Percentiles rank a stretch among this genome's conserved stretches.
These are phyloP conservation scores for Neurospora sp. DNA, from an alignment of 2,329 filamentous ascomycete genomes.

Conservation along the genomic window DNA sequence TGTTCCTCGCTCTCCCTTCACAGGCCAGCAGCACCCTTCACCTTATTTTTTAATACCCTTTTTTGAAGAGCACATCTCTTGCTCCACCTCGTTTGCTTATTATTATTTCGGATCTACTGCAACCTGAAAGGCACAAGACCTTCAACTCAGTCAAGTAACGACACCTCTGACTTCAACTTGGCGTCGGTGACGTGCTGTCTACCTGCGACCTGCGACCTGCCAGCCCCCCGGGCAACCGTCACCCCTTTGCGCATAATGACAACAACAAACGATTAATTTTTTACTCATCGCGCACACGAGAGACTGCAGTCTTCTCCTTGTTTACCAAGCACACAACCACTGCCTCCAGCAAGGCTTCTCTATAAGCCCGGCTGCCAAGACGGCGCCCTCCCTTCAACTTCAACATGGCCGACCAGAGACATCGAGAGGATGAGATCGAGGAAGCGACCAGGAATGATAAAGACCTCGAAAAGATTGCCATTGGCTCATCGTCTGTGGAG, in stretches of 20 bases:
- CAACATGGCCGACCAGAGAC: slow-evolving; percentile 5
- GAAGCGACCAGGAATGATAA: neutral
- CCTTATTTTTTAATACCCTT: neutral
- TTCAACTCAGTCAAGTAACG: neutral
- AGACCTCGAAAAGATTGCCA: slow-evolving; percentile 6
- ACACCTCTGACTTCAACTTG: neutral
- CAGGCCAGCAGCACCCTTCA: neutral
- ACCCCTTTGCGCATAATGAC: neutral
- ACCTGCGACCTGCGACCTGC: neutral
- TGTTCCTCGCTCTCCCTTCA: neutral
- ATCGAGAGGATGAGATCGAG: slow-evolving; percentile 1
- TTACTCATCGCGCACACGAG: neutral
- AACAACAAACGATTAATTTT: neutral
- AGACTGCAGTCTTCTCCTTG: neutral
- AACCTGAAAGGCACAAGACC: neutral
- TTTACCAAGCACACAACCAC: neutral
- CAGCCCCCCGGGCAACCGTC: neutral
- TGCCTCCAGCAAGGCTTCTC: neutral
- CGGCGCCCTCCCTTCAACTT: neutral
- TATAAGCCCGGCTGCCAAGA: neutral
- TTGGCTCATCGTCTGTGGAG: slow-evolving; percentile 8
- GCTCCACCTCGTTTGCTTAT: neutral
- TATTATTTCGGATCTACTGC: neutral
- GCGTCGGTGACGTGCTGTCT: neutral
- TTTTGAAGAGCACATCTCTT: neutral